Percentiles rank a stretch among this genome's conserved stretches.
Conservation (phyloP, 2,329 filamentous ascomycete species). For the Whalleya microplaca region DNA sequence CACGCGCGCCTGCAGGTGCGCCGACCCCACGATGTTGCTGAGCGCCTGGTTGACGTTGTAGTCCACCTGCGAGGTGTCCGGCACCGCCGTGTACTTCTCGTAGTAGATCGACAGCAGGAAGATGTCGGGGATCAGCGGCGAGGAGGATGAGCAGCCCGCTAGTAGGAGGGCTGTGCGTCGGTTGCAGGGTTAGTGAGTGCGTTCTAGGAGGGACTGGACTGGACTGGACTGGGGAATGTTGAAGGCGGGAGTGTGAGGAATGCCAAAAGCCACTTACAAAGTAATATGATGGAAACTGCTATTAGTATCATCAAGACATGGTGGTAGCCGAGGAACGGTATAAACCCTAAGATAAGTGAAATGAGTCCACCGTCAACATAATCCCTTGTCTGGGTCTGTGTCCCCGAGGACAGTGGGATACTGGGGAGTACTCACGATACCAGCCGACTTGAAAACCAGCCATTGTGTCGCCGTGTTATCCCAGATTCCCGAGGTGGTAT, state of each 20-base stretch:
- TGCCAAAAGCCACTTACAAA: constrained; percentile 69
- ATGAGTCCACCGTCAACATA: constrained; percentile 14
- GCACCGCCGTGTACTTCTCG: constrained; percentile 78
- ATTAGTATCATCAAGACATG: constrained; percentile 98
- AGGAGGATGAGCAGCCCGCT: constrained; percentile 95
- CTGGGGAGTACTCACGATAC: constrained; percentile 35
- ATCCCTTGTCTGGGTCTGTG: background rate
- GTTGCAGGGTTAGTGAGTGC: background rate
- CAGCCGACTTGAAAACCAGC: constrained; percentile 37
- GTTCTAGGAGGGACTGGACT: background rate
- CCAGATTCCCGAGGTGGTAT: constrained; percentile 23
- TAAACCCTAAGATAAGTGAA: constrained; percentile 58
- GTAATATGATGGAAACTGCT: constrained; percentile 86
- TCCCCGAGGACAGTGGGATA: background rate
- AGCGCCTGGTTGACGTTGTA: constrained; percentile 86
- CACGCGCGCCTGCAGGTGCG: constrained; percentile 85
- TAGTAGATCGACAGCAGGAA: constrained; percentile 99
- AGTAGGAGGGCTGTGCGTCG: constrained; percentile 74
- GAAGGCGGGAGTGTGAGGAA: background rate
- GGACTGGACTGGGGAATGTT: too few species aligned
- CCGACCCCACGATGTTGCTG: constrained; percentile 83
- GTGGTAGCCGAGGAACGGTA: constrained; percentile 73
- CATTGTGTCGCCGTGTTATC: constrained; percentile 25
- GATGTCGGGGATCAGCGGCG: constrained; percentile 90
- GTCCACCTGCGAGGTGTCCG: constrained; percentile 86